Percentiles rank a stretch among this genome's conserved stretches.
phyloP scores from a whole-genome alignment of 2,329 filamentous ascomycete genomes.

The Ilyonectria sp. region DNA sequence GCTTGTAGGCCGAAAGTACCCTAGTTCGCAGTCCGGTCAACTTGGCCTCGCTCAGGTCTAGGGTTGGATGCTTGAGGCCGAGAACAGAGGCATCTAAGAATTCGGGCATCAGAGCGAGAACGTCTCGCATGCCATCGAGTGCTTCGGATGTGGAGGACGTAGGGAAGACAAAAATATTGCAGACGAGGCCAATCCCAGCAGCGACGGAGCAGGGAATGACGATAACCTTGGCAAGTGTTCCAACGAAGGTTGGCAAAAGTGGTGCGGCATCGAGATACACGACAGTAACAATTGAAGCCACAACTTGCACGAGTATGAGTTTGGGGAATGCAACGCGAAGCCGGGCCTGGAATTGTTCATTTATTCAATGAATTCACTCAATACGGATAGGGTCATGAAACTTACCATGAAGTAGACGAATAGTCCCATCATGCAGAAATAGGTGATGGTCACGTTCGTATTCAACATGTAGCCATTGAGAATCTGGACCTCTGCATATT shows the following conservation, averaged over 20 bases:
- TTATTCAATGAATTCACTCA: neutral
- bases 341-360: slow-evolving; percentile 48
- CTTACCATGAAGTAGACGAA: slow-evolving; percentile 3
- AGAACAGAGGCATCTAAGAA: too few species aligned
- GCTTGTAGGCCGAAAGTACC: too few species aligned
- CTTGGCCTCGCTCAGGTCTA: too few species aligned
- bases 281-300: slow-evolving; percentile 63
- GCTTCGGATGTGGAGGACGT: slow-evolving; percentile 63
- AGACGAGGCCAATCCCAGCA: slow-evolving; percentile 60
- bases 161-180: slow-evolving; percentile 63
- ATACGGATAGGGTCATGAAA: neutral
- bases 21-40: too few species aligned
- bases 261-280: slow-evolving; percentile 62
- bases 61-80: too few species aligned
- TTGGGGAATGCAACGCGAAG: slow-evolving; percentile 62
- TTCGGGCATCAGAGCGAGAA: too few species aligned
- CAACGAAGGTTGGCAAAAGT: slow-evolving; percentile 57
- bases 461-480: slow-evolving; percentile 38
- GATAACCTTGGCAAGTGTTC: slow-evolving; percentile 47
- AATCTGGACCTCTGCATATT: slow-evolving; percentile 27
- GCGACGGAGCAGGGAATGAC: slow-evolving; percentile 59
- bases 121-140: slow-evolving; percentile 40
- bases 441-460: slow-evolving; percentile 8
- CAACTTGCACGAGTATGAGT: slow-evolving; percentile 59
- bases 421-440: neutral